Conservation (phyloP, 371 early-diverging fungal genomes). For the Enterocytospora artemiae region DNA sequence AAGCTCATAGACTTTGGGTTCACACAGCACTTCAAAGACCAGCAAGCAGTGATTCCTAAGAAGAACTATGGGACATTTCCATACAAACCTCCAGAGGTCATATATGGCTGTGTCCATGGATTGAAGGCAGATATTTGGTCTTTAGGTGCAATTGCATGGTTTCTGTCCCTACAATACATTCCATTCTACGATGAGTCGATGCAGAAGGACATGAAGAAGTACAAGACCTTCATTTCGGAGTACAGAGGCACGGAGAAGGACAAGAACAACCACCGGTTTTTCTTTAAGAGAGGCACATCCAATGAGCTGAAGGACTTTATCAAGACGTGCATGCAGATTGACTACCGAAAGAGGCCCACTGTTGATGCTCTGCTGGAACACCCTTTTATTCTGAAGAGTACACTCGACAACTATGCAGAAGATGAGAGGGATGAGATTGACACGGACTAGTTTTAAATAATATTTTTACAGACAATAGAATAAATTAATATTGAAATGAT, state of each 20-base stretch:
- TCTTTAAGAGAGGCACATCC: constrained; percentile 40
- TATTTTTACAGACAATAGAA: no score
- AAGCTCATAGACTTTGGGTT: constrained; percentile 59
- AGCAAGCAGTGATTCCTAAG: constrained; percentile 34
- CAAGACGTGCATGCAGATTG: constrained; percentile 42
- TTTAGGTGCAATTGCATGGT: constrained; percentile 53
- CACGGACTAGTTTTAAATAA: no score
- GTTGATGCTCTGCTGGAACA: constrained; percentile 51
- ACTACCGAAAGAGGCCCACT: constrained; percentile 46
- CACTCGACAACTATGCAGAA: no score
- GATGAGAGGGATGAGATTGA: no score
- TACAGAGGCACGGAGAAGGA: background rate
- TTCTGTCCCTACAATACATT: constrained; percentile 37
- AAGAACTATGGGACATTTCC: constrained; percentile 59
- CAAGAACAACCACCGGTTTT: constrained; percentile 25
- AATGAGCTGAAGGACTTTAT: constrained; percentile 52
- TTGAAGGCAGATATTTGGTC: constrained; percentile 57
- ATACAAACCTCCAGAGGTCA: constrained; percentile 58
- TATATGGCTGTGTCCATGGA: constrained; percentile 53
- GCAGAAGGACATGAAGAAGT: constrained; percentile 39
- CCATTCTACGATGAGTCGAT: constrained; percentile 47
- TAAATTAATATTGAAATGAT: no score
- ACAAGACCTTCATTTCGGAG: constrained; percentile 37
- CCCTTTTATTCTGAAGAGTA: constrained; percentile 55
- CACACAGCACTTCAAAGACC: constrained; percentile 20